Percentiles rank a stretch among this genome's conserved stretches.
Evolutionary conservation across 2,329 filamentous ascomycete genomes (phyloP).

Genomic region (Fusarium vanettenii): DNA sequence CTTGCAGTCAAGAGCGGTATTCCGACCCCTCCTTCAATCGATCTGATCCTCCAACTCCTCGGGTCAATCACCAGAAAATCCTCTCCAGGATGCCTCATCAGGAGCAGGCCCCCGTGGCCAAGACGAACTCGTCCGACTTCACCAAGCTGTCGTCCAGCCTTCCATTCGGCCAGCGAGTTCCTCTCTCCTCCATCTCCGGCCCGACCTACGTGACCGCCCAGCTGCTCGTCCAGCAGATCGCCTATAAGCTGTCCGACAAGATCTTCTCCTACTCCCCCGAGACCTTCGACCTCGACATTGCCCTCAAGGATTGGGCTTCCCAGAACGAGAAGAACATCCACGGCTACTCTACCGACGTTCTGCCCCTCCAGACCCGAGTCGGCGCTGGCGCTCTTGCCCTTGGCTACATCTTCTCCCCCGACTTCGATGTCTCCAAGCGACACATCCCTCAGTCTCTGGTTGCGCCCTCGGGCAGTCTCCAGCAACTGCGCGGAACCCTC

Average conservation of each 20-base stretch:
- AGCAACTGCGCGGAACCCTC: slow-evolving; percentile 82
- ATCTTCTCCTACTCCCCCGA: slow-evolving; percentile 97
- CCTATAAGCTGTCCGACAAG: slow-evolving; percentile 95
- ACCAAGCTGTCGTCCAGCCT: slow-evolving; percentile 62
- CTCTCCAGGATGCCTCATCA: slow-evolving; percentile 47
- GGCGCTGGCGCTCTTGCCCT: slow-evolving; percentile 92
- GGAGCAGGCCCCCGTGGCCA: slow-evolving; percentile 48
- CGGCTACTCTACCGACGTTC: slow-evolving; percentile 81
- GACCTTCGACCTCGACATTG: slow-evolving; percentile 89
- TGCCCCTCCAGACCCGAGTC: slow-evolving; percentile 85
- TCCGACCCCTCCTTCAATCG: slow-evolving; percentile 7
- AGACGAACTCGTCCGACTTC: slow-evolving; percentile 46
- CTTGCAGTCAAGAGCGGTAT: slow-evolving; percentile 20
- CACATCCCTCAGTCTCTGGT: slow-evolving; percentile 92
- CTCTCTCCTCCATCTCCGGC: slow-evolving; percentile 75
- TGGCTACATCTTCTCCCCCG: slow-evolving; percentile 97
- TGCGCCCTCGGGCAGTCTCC: slow-evolving; percentile 84
- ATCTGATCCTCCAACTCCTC: background rate
- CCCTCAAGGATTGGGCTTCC: slow-evolving; percentile 81
- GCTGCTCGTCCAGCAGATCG: slow-evolving; percentile 93
- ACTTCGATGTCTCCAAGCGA: slow-evolving; percentile 92
- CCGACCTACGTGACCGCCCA: slow-evolving; percentile 95
- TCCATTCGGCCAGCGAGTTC: slow-evolving; percentile 67
- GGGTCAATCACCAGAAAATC: background rate
- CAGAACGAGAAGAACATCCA: slow-evolving; percentile 81